A percentile compares a stretch with the other conserved stretches of the same genome.
Evolutionary conservation across 2,329 filamentous ascomycete genomes (phyloP).

Genomic region (Trichothecium sympodiale): DNA sequence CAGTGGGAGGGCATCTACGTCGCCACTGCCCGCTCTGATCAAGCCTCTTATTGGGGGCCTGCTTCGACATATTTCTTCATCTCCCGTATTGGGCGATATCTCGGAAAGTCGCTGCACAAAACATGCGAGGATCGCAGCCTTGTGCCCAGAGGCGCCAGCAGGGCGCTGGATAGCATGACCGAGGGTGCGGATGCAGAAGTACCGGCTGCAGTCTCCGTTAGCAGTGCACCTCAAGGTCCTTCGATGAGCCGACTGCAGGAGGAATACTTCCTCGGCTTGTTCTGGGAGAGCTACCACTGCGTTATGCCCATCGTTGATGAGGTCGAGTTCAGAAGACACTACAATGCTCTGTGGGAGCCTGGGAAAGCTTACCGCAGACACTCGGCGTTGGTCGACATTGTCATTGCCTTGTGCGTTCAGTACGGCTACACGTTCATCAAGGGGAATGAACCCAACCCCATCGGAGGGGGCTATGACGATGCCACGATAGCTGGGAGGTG

Average conservation of each 20-base stretch:
- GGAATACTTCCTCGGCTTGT: constrained; percentile 19
- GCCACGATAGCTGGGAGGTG: constrained; percentile 30
- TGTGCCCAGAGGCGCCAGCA: constrained; percentile 8
- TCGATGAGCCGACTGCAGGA: constrained; percentile 28
- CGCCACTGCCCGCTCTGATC: constrained; percentile 20
- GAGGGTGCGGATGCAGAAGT: not conserved
- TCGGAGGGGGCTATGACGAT: constrained; percentile 14
- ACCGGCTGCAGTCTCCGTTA: not conserved
- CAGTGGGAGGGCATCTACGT: constrained; percentile 22
- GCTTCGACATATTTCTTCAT: constrained; percentile 34
- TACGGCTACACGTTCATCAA: constrained; percentile 21
- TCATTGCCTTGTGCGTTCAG: constrained; percentile 40
- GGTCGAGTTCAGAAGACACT: constrained; percentile 4
- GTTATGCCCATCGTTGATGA: constrained; percentile 4
- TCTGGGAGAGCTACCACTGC: constrained; percentile 7
- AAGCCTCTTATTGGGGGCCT: constrained; percentile 30
- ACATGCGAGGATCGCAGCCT: constrained; percentile 7
- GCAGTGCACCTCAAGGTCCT: not conserved
- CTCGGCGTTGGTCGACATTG: constrained; percentile 40
- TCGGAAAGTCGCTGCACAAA: constrained; percentile 20
- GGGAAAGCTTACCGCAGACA: constrained; percentile 18
- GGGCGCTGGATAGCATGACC: constrained; percentile 3
- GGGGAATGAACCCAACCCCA: constrained; percentile 4
- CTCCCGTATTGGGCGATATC: constrained; percentile 24
- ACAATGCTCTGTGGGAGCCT: constrained; percentile 5